Evolutionary conservation across 2,329 filamentous ascomycete genomes (phyloP), one percentile per base, ranked within the genome.

Genomic region (Calonectria pseudoturangicola): DNA sequence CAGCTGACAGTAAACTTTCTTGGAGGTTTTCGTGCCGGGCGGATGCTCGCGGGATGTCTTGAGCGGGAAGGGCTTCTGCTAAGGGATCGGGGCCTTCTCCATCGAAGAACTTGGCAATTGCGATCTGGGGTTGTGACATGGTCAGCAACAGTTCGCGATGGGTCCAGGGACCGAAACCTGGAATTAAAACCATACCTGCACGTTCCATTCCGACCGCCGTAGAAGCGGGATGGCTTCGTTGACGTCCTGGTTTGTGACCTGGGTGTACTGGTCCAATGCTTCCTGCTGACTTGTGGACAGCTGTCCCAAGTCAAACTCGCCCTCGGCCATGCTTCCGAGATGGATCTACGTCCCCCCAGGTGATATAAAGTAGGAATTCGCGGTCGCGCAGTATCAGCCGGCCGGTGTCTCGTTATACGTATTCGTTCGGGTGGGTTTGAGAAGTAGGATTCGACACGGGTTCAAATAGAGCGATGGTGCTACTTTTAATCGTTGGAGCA

Each of bases 41-140:
- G 71, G 91, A 86, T 75, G 90, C 88, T 58, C 91, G 90, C 21
- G 93, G 92, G 47, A 92, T 88, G n/a, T 88, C 84, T 73, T 92
- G 88, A 9, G 90, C 88, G 62, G 92, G 89, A 64, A 92, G 89
- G 71, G 94, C 94, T 85, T 97, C 95, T 71, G 94, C 93, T 21
- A 96, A 87, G 15, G 92, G 93, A 82, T 98, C 95, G 62, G 95
- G 91, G 4, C 93, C 93, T 85, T 98, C 97, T 78, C 97, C 97
- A 81, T 99, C 97, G 83, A 98, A 99, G 90, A 98, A 98, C 82
- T 97, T 97, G 76, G 97, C 92, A 75, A 99, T 96, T 71, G 97
- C 96, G 79, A 98, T 98, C 93, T 16, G 13, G 28, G 27, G 41
- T 28, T 33, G 10, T 21, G 43, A 27, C 41, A 51, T 47, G 25